Evolutionary conservation across 331 rosid genomes (phyloP), one percentile per base, ranked within the genome.

Genomic region (Acacia pycnantha): DNA sequence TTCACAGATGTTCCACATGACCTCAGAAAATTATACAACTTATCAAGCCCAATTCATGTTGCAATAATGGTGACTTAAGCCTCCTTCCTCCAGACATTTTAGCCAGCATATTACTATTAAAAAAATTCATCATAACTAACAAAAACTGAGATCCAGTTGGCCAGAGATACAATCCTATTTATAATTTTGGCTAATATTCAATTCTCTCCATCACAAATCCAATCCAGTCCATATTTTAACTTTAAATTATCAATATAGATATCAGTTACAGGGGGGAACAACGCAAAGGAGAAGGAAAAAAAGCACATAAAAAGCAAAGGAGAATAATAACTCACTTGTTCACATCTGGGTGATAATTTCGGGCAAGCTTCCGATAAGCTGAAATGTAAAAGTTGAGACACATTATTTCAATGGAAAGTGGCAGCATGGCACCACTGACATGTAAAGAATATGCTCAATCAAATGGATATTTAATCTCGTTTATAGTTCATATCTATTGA

Each of bases 291-390:
- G 22, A 18, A 26, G 13, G 66, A 71, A 46, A 35, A 87, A 31
- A 51, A 69, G 74, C 80, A 47, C 19, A 53, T 54, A 46, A 22
- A 74, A 61, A n/a, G 65, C 19, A 66, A 75, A 70, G 77, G 19
- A 64, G 26, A 18, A 31, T 11, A 66, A 71, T 56, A 35, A 87
- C 97, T 94, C 87, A 96, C 99, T 96, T 96, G 91, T 94, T 96
- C 70, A 96, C 99, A 84, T 96, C 99, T 16, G 99, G 99, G 83
- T 96, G 99, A 85, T 79, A 92, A 85, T 84, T 92, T 76, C 99
- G 90, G 56, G 99, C 99, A 82, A 96, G 98, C 88, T 94, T 96
- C 89, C 99, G 90, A 76, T 96, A 96, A 70, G 98, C 99, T 96
- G 97, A 85, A 88, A 91, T 37, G 68, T 33, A 82, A 77, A 78